Conservation (phyloP, 163 green algal species). For the Volvox carteri region DNA sequence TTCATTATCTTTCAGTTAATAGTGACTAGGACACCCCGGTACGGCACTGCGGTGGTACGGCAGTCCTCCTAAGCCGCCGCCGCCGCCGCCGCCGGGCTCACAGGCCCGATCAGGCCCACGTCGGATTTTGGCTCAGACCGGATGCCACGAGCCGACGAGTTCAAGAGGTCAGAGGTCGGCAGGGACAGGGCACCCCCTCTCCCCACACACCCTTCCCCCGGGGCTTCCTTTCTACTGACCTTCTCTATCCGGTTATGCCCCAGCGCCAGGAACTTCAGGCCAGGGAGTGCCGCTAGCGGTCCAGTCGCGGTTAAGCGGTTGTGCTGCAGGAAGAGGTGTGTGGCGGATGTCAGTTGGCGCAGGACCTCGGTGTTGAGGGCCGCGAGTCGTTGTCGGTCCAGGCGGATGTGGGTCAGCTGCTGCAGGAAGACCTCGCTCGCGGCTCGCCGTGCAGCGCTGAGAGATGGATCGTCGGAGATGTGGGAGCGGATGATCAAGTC, state of each 20-base stretch:
- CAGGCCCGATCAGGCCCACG: no score
- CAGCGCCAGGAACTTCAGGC: conserved; percentile 61
- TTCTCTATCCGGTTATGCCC: conserved; percentile 65
- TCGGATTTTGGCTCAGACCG: no score
- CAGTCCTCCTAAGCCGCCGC: no score
- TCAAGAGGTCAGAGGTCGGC: no score
- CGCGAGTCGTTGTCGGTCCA: conserved; percentile 56
- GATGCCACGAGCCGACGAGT: no score
- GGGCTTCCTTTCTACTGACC: no score
- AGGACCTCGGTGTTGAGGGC: conserved; percentile 49
- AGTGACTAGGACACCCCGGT: no score
- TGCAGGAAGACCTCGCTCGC: conserved; percentile 38
- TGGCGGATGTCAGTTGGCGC: conserved; percentile 48
- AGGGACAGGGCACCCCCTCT: no score
- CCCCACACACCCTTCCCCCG: no score
- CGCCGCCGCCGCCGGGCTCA: no score
- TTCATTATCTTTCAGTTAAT: no score
- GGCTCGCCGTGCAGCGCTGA: not conserved
- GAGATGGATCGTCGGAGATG: not conserved
- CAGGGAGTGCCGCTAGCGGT: conserved; percentile 30
- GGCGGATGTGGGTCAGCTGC: conserved; percentile 53
- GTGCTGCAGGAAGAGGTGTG: conserved; percentile 64
- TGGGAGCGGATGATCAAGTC: conserved; percentile 31
- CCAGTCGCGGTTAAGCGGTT: conserved; percentile 55
- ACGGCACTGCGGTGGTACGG: no score